phyloP scores from a whole-genome alignment of 2,329 filamentous ascomycete species.

The Neofusicoccum sp. region DNA sequence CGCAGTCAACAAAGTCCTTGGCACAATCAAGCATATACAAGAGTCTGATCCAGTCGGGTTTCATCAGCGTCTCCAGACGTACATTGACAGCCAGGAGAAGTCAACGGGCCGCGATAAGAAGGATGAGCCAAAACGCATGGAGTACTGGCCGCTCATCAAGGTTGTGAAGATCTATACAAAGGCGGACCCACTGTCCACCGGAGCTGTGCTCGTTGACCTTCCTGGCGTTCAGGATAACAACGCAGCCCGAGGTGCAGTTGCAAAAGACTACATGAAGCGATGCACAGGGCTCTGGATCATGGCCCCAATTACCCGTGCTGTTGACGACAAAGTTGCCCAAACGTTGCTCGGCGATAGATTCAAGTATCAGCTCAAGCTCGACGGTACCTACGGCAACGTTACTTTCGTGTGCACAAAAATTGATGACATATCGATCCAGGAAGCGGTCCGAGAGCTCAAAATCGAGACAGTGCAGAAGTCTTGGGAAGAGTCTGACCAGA shows the following conservation, averaged over 20 bases:
- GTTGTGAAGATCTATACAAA: slow-evolving; percentile 54
- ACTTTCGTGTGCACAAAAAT: slow-evolving; percentile 65
- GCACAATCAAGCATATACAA: slow-evolving; percentile 43
- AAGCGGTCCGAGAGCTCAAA: slow-evolving; percentile 42
- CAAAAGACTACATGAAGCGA: slow-evolving; percentile 59
- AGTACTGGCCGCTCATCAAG: slow-evolving; percentile 55
- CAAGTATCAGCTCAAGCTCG: slow-evolving; percentile 59
- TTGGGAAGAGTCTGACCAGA: slow-evolving; percentile 29
- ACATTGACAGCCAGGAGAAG: slow-evolving; percentile 58
- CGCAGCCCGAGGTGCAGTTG: slow-evolving; percentile 57
- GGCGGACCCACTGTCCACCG: slow-evolving; percentile 51
- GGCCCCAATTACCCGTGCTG: slow-evolving; percentile 60
- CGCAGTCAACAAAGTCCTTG: slow-evolving; percentile 46
- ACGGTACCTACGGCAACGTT: slow-evolving; percentile 53
- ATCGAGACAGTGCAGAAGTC: slow-evolving; percentile 32
- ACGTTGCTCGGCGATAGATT: slow-evolving; percentile 57
- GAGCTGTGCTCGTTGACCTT: slow-evolving; percentile 57
- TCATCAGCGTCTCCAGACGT: slow-evolving; percentile 47
- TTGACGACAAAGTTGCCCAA: slow-evolving; percentile 60
- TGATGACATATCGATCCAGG: slow-evolving; percentile 56
- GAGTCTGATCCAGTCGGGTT: slow-evolving; percentile 42
- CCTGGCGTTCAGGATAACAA: slow-evolving; percentile 62
- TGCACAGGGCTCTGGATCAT: slow-evolving; percentile 62
- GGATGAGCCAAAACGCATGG: slow-evolving; percentile 27
- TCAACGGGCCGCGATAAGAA: slow-evolving; percentile 31